Evolutionary conservation across 495 filamentous ascomycete genomes (phyloP).

Genomic region (Trypethelium eluteriae): DNA sequence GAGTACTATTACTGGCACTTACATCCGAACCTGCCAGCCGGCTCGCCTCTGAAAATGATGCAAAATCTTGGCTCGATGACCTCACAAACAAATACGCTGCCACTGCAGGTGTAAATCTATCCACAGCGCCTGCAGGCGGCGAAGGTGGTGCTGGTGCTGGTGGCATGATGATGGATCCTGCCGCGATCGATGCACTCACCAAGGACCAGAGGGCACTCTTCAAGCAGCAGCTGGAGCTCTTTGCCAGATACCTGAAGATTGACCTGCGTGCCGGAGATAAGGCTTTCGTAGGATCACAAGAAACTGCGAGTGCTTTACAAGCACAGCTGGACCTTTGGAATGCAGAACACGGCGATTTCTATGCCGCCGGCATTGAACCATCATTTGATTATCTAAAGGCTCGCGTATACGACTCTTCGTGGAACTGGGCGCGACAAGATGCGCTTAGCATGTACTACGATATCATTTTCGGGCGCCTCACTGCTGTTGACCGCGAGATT

Average conservation of each 20-base stretch:
- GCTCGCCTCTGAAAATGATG: conserved; percentile 80
- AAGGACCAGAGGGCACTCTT: conserved; percentile 91
- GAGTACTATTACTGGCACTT: conserved; percentile 76
- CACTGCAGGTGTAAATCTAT: conserved; percentile 75
- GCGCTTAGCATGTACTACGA: conserved; percentile 98
- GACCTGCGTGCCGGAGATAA: conserved; percentile 94
- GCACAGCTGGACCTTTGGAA: conserved; percentile 92
- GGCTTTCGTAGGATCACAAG: conserved; percentile 71
- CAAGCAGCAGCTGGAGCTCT: conserved; percentile 93
- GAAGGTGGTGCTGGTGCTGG: conserved; percentile 62
- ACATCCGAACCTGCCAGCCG: conserved; percentile 87
- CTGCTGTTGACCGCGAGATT: conserved; percentile 92
- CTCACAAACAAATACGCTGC: conserved; percentile 83
- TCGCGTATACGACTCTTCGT: conserved; percentile 92
- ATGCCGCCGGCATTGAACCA: conserved; percentile 88
- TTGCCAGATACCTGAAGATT: conserved; percentile 93
- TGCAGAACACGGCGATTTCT: conserved; percentile 91
- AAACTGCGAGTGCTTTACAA: conserved; percentile 78
- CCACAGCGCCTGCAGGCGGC: conserved; percentile 65
- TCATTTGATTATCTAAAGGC: conserved; percentile 90
- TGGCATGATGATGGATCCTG: conserved; percentile 99
- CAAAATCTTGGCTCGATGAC: conserved; percentile 83
- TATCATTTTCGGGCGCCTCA: conserved; percentile 92
- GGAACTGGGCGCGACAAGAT: conserved; percentile 99
- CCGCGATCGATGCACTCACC: conserved; percentile 90